Conservation (phyloP, 257 asterid genomes). For the Penstemon eatonii region DNA sequence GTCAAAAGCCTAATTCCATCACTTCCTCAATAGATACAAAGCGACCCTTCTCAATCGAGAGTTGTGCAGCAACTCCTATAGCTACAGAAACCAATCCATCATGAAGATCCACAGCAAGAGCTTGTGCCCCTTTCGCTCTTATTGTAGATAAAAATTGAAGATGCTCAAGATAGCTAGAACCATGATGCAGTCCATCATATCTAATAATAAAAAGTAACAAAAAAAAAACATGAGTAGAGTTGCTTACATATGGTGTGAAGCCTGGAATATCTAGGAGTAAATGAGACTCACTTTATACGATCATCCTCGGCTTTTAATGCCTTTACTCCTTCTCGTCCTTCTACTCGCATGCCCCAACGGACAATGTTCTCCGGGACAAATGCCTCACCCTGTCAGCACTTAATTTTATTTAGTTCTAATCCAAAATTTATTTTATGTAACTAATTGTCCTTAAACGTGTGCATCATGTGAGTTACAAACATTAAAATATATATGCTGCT, state of each 20-base stretch:
- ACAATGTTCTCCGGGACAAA: constrained; percentile 86
- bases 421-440: background rate
- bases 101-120: constrained; percentile 68
- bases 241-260: background rate
- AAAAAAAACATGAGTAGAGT: background rate
- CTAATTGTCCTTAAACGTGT: background rate
- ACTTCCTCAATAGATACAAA: constrained; percentile 70
- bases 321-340: constrained; percentile 67
- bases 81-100: constrained; percentile 94
- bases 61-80: constrained; percentile 92
- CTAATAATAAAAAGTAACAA: constrained; percentile 33
- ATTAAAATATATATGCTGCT: background rate
- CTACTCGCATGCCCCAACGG: constrained; percentile 69
- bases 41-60: constrained; percentile 74
- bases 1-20: constrained; percentile 27
- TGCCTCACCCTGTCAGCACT: constrained; percentile 73
- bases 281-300: constrained; percentile 62
- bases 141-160: constrained; percentile 64
- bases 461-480: background rate
- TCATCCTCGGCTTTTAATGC: constrained; percentile 64
- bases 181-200: constrained; percentile 90
- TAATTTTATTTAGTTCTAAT: too few relatives aligned
- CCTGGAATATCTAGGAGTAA: background rate
- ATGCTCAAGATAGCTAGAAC: constrained; percentile 94
- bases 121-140: constrained; percentile 55